Conservation (phyloP, 2,329 filamentous ascomycete species). For the Ophiostoma sp. region DNA sequence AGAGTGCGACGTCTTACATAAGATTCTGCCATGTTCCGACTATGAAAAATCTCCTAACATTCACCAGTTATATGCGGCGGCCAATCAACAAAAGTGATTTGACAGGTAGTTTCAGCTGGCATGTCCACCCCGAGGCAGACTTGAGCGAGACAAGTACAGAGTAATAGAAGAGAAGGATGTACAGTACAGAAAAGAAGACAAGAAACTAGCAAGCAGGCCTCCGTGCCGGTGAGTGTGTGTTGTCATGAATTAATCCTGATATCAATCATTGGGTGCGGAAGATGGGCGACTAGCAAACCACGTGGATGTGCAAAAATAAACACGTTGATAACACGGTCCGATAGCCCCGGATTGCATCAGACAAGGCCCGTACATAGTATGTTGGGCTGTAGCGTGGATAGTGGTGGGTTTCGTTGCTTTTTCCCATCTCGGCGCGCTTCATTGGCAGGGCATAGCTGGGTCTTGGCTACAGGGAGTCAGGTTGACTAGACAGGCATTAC, state of each 20-base stretch:
- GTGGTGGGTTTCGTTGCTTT: conserved; percentile 2
- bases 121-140: not conserved
- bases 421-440: not conserved
- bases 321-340: not conserved
- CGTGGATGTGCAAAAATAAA: not conserved
- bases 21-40: not conserved
- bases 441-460: conserved; percentile 3
- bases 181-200: not conserved
- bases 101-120: not conserved
- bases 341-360: not conserved
- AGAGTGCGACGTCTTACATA: not conserved
- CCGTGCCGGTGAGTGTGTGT: not conserved
- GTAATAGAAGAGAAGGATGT: not conserved
- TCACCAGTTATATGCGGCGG: not conserved
- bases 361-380: not conserved
- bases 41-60: not conserved
- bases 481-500: not conserved
- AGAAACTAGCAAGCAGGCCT: not conserved
- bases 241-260: not conserved
- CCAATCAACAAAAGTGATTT: not conserved
- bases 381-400: not conserved
- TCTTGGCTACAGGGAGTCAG: conserved; percentile 11
- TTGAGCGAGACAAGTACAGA: not conserved
- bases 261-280: not conserved
- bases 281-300: not conserved